Evolutionary conservation across 345 rosid species (phyloP).

Genomic region (sweet orange (Citrus sinensis)): DVS_A1.0 CM039163.1:40269001-40269500

Average conservation of each 20-base stretch:
- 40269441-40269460: background rate
- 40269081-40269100: constrained; percentile 44
- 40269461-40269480: background rate
- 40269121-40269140: constrained; percentile 27
- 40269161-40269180: constrained; percentile 27
- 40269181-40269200: constrained; percentile 30
- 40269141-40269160: constrained; percentile 32
- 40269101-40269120: constrained; percentile 35
- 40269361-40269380: background rate
- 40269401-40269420: background rate
- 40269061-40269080: constrained; percentile 71
- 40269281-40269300: background rate
- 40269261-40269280: background rate
- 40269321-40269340: background rate
- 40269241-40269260: constrained; percentile 91
- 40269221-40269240: constrained; percentile 88
- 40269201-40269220: constrained; percentile 81
- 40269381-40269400: background rate
- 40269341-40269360: background rate
- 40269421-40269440: background rate
- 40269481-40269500: background rate
- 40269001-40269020: constrained; percentile 9
- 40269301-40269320: background rate
- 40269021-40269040: constrained; percentile 41
- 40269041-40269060: constrained; percentile 93